A percentile compares a stretch with the other conserved stretches of the same genome.
phyloP scores from a whole-genome alignment of 805 yeast genomes.

The Metschnikowia dekortorum region DNA sequence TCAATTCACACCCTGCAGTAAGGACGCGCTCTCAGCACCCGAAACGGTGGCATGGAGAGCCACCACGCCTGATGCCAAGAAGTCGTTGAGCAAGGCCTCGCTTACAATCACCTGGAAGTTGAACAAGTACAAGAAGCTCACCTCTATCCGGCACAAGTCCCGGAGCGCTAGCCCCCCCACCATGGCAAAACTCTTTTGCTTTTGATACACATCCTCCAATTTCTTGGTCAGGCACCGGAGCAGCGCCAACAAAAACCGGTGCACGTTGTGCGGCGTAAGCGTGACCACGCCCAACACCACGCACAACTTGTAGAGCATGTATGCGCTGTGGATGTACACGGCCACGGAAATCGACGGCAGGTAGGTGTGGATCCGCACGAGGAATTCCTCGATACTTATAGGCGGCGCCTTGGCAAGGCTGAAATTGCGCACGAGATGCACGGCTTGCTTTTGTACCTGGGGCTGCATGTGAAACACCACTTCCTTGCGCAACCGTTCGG shows the following conservation, averaged over 20 bases:
- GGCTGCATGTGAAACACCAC: conserved; percentile 17
- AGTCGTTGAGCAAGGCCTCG: conserved; percentile 27
- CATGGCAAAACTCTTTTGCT: conserved; percentile 39
- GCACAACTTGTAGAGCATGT: conserved; percentile 32
- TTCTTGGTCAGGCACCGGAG: conserved; percentile 38
- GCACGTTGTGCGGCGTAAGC: conserved; percentile 34
- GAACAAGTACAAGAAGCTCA: conserved; percentile 45
- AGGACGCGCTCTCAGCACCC: background rate
- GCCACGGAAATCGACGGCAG: conserved; percentile 36
- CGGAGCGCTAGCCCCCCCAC: conserved; percentile 40
- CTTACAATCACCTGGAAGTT: conserved; percentile 49
- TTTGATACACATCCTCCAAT: conserved; percentile 43
- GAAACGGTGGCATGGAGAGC: conserved; percentile 20
- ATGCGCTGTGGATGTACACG: conserved; percentile 38
- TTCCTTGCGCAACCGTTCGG: conserved; percentile 22
- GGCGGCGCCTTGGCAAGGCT: conserved; percentile 33
- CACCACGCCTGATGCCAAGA: conserved; percentile 28
- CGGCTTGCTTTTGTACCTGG: conserved; percentile 20
- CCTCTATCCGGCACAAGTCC: conserved; percentile 47
- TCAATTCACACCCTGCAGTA: background rate
- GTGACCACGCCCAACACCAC: conserved; percentile 29
- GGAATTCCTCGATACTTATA: conserved; percentile 31
- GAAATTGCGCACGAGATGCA: conserved; percentile 28
- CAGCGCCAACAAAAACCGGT: conserved; percentile 36
- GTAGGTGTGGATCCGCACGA: conserved; percentile 35